Percentiles rank a stretch among this genome's conserved stretches.
Conservation (phyloP, 306 rosid genomes). For the Rosa multiflora region DNA sequence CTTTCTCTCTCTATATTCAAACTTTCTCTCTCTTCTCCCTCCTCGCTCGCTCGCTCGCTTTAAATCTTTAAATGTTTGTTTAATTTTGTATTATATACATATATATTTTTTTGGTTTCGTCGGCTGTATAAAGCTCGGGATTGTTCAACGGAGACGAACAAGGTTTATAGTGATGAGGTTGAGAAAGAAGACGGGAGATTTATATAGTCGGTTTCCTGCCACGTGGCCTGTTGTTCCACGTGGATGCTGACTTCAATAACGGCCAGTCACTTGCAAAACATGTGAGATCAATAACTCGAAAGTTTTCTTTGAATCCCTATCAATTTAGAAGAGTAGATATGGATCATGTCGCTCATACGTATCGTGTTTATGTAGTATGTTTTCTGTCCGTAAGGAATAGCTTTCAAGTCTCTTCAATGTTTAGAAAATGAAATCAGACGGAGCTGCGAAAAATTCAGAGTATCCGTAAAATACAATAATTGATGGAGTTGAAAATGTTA, state of each 20-base stretch:
- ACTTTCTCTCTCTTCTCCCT: not conserved
- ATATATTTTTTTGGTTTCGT: not conserved
- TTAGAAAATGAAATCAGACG: too few species aligned
- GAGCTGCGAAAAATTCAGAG: too few species aligned
- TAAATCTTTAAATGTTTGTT: not conserved
- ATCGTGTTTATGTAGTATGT: not conserved
- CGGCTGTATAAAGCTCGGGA: not conserved
- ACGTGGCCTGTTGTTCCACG: not conserved
- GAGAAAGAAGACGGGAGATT: not conserved
- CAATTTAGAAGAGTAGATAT: not conserved
- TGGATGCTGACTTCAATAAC: not conserved
- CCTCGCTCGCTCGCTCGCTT: not conserved
- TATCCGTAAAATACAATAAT: accelerated
- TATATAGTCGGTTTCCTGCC: not conserved
- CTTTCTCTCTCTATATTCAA: not conserved
- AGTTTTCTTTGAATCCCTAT: too few species aligned
- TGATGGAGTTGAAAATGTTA: not conserved
- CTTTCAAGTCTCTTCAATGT: too few species aligned
- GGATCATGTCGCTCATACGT: not conserved
- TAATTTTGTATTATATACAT: not conserved
- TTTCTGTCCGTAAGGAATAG: too few species aligned
- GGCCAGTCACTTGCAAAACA: not conserved
- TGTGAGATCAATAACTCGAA: not conserved
- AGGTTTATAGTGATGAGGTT: not conserved
- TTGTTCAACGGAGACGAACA: not conserved